phyloP scores from a whole-genome alignment of 495 filamentous ascomycete genomes.

The Paragyromitra xinjiangensis region DNA sequence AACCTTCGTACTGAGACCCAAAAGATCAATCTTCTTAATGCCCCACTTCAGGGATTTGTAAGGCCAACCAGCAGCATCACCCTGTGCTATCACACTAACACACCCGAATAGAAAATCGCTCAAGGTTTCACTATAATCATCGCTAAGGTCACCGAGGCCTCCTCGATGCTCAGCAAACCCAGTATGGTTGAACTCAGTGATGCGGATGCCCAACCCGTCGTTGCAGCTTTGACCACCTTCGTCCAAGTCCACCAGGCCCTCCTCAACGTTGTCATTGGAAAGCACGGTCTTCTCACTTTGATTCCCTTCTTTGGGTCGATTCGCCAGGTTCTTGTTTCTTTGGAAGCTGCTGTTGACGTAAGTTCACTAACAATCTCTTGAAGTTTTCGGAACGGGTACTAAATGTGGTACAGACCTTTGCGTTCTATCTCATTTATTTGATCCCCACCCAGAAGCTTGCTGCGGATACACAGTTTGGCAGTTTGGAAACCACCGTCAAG shows the following conservation, averaged over 20 bases:
- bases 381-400: not conserved
- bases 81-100: not conserved
- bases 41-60: constrained; percentile 4
- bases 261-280: constrained; percentile 31
- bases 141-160: not conserved
- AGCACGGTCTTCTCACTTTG: constrained; percentile 24
- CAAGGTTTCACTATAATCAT: not conserved
- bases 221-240: constrained; percentile 8
- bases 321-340: constrained; percentile 17
- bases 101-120: not conserved
- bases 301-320: constrained; percentile 27
- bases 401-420: not conserved
- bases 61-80: not conserved
- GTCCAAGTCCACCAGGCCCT: constrained; percentile 33
- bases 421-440: constrained; percentile 16
- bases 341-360: constrained; percentile 30
- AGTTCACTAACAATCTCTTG: not conserved
- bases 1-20: constrained; percentile 13
- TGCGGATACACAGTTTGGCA: not conserved
- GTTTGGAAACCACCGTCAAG: not conserved
- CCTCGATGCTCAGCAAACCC: not conserved
- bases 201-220: constrained; percentile 6
- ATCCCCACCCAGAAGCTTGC: constrained; percentile 13
- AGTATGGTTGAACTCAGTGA: not conserved
- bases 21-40: constrained; percentile 15